Evolutionary conservation across 176 grass and related monocot species (phyloP).

Genomic region (Triticum timopheevii): DNA sequence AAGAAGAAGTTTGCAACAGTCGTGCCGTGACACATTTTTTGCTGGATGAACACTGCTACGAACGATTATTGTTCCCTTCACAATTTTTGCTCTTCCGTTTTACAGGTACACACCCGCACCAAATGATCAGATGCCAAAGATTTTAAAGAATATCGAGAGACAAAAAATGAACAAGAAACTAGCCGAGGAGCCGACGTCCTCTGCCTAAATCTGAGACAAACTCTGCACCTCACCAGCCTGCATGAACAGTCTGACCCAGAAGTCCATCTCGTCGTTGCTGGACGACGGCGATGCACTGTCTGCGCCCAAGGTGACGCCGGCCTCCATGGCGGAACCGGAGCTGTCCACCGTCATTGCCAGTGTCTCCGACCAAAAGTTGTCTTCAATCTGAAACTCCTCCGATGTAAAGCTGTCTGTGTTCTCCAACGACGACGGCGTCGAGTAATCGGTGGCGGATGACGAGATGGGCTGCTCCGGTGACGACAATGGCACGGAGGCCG

Average conservation of each 20-base stretch:
- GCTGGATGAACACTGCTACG: neutral
- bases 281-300: neutral
- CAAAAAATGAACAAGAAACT: slow-evolving; percentile 10
- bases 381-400: slow-evolving; percentile 53
- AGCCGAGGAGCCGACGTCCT: neutral
- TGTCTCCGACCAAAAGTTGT: slow-evolving; percentile 72
- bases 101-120: slow-evolving; percentile 2
- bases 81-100: neutral
- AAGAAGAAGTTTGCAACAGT: neutral
- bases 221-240: slow-evolving; percentile 58
- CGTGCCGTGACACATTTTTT: neutral
- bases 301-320: neutral
- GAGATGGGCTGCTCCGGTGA: slow-evolving; percentile 44
- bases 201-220: slow-evolving; percentile 45
- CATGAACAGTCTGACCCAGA: slow-evolving; percentile 70
- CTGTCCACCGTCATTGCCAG: slow-evolving; percentile 44
- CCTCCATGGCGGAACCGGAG: neutral
- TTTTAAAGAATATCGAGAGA: slow-evolving; percentile 42
- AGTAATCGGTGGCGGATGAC: slow-evolving; percentile 28
- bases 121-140: slow-evolving; percentile 14
- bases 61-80: neutral
- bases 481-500: slow-evolving; percentile 17
- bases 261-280: slow-evolving; percentile 60
- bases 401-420: slow-evolving; percentile 54
- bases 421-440: slow-evolving; percentile 29